phyloP scores from a whole-genome alignment of 148 eudicot genomes.

The Dianthus caryophyllus region DNA sequence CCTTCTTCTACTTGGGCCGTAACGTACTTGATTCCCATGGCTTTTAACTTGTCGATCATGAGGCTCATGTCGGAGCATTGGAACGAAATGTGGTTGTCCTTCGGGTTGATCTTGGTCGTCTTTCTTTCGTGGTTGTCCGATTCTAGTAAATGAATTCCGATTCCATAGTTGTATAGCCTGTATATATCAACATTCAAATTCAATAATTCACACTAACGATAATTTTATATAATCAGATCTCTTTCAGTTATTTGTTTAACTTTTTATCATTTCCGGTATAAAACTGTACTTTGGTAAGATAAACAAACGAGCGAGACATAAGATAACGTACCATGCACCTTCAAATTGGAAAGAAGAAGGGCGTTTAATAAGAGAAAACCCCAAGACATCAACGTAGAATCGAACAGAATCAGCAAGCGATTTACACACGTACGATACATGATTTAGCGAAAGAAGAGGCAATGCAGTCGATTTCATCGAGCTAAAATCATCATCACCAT shows the following conservation, averaged over 20 bases:
- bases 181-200: neutral
- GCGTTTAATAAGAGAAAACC: constrained; percentile 47
- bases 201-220: no score
- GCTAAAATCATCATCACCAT: no score
- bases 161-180: constrained; percentile 69
- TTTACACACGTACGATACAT: constrained; percentile 44
- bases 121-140: constrained; percentile 30
- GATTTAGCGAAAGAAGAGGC: constrained; percentile 37
- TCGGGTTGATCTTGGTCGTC: constrained; percentile 53
- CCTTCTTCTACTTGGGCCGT: constrained; percentile 48
- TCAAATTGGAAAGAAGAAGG: constrained; percentile 56
- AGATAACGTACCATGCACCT: constrained; percentile 49
- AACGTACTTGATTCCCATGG: constrained; percentile 37
- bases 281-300: no score
- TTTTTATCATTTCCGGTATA: no score
- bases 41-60: constrained; percentile 34
- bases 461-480: neutral
- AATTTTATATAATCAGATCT: no score
- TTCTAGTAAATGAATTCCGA: constrained; percentile 61
- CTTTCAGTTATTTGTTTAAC: no score
- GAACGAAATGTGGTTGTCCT: constrained; percentile 72
- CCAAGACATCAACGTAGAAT: constrained; percentile 47
- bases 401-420: constrained; percentile 33
- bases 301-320: neutral
- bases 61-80: constrained; percentile 48